Evolutionary conservation across 805 yeast genomes (phyloP).

Genomic region (Ogataea wickerhamii): DNA sequence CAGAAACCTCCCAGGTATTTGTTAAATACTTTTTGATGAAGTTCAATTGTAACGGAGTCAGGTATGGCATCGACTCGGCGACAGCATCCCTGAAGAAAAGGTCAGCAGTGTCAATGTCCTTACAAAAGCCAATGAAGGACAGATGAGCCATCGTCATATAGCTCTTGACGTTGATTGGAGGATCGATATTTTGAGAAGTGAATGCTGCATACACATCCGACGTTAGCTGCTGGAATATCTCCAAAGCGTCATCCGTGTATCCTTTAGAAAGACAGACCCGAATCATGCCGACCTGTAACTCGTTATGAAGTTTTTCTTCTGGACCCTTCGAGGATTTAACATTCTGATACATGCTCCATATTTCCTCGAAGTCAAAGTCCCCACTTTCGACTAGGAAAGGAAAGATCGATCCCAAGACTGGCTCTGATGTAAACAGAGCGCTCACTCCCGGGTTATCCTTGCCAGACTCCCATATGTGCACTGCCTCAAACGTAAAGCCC

Average conservation of each 20-base stretch:
- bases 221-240: slow-evolving; percentile 58
- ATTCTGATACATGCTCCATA: slow-evolving; percentile 50
- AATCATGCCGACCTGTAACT: slow-evolving; percentile 67
- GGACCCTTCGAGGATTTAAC: slow-evolving; percentile 32
- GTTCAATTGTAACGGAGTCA: slow-evolving; percentile 67
- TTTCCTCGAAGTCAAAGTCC: slow-evolving; percentile 56
- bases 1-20: slow-evolving; percentile 56
- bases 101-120: slow-evolving; percentile 66
- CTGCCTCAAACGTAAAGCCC: slow-evolving; percentile 58
- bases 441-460: slow-evolving; percentile 42
- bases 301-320: slow-evolving; percentile 35
- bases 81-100: slow-evolving; percentile 73
- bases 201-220: slow-evolving; percentile 41
- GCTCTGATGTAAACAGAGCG: slow-evolving; percentile 52
- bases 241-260: slow-evolving; percentile 62
- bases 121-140: slow-evolving; percentile 73
- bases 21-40: slow-evolving; percentile 61
- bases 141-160: slow-evolving; percentile 71
- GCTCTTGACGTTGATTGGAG: slow-evolving; percentile 40
- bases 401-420: slow-evolving; percentile 64
- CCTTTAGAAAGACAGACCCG: slow-evolving; percentile 65
- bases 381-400: slow-evolving; percentile 64
- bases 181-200: slow-evolving; percentile 29
- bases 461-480: slow-evolving; percentile 67
- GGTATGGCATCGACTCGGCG: slow-evolving; percentile 66